phyloP scores from a whole-genome alignment of 441 rosid genomes.

The Macaranga tanarius region DNA sequence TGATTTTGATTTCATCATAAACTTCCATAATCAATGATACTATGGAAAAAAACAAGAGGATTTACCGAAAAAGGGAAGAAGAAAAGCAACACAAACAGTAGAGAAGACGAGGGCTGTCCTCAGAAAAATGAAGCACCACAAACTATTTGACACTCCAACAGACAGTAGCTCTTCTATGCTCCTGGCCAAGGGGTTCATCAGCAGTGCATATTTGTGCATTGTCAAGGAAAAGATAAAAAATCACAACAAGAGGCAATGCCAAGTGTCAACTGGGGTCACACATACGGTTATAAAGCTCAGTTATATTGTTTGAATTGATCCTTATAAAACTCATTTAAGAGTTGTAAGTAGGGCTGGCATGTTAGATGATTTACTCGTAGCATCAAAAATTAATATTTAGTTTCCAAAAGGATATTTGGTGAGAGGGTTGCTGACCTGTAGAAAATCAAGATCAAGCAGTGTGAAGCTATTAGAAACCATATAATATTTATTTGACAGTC shows the following conservation, averaged over 20 bases:
- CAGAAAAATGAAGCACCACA: conserved; percentile 60
- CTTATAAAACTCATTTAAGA: too few species aligned
- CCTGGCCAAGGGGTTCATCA: conserved; percentile 84
- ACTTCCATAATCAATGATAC: too few species aligned
- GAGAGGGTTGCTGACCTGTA: conserved; percentile 78
- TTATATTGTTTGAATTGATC: too few species aligned
- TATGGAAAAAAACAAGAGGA: not conserved
- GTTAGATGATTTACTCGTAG: not conserved
- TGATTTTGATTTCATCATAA: too few species aligned
- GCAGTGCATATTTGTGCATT: conserved; percentile 52
- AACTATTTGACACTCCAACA: conserved; percentile 38
- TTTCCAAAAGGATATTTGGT: conserved; percentile 66
- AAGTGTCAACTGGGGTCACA: not conserved
- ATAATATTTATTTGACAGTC: not conserved
- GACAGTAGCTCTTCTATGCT: conserved; percentile 91
- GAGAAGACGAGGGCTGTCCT: conserved; percentile 72
- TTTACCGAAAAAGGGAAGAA: conserved; percentile 85
- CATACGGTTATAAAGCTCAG: too few species aligned
- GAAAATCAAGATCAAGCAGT: conserved; percentile 11
- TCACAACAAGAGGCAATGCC: not conserved
- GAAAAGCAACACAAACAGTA: conserved; percentile 73
- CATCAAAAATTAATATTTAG: not conserved
- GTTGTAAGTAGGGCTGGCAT: too few species aligned
- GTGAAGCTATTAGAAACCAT: conserved; percentile 21
- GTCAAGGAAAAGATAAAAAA: conserved; percentile 33